phyloP scores from a whole-genome alignment of 2,329 filamentous ascomycete genomes.

The Spiromastix sp. region DNA sequence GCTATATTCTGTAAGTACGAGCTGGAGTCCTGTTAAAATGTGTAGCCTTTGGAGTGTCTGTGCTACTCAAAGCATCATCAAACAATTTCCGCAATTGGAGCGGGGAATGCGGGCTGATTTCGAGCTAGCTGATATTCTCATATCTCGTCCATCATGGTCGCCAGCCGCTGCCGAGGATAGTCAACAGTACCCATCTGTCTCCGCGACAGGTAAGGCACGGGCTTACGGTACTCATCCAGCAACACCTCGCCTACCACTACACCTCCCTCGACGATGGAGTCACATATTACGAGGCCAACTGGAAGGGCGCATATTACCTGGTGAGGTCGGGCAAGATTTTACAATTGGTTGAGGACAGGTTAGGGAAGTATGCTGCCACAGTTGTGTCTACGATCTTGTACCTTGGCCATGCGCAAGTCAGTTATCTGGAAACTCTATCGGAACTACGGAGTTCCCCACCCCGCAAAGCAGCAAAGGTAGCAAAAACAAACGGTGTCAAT shows the following conservation, averaged over 20 bases:
- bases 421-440: constrained; percentile 33
- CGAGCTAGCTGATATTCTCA: constrained; percentile 66
- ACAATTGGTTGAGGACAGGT: constrained; percentile 60
- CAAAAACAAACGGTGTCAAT: constrained; percentile 17
- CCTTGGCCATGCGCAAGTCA: constrained; percentile 60
- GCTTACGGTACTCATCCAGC: constrained; percentile 74
- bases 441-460: constrained; percentile 20
- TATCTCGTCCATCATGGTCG: constrained; percentile 70
- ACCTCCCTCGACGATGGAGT: constrained; percentile 50
- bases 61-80: no score
- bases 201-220: constrained; percentile 70
- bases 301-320: constrained; percentile 68
- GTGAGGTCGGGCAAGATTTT: constrained; percentile 73
- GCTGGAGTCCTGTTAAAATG: constrained; percentile 1
- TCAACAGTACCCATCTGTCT: constrained; percentile 60
- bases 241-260: constrained; percentile 71
- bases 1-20: constrained; percentile 68
- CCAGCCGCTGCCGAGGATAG: constrained; percentile 58
- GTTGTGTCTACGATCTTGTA: constrained; percentile 66
- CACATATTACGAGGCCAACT: constrained; percentile 77
- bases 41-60: no score
- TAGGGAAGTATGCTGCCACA: constrained; percentile 63
- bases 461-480: constrained; percentile 4
- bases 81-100: constrained; percentile 2
- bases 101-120: constrained; percentile 8